Evolutionary conservation across 202 grass and related monocot species (phyloP).

Genomic region (Elaeis oleifera): DNA sequence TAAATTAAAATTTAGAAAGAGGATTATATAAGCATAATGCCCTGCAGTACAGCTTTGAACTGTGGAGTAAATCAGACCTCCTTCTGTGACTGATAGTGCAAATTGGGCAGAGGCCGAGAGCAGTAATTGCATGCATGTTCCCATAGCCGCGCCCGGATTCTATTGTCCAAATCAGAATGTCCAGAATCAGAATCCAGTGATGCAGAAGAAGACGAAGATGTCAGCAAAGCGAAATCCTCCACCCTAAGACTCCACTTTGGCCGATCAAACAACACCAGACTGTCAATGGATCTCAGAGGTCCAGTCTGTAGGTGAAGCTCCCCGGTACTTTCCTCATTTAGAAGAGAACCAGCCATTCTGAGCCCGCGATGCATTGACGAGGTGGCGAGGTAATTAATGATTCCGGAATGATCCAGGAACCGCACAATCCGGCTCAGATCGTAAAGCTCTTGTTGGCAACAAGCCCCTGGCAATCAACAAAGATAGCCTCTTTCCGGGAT

Average conservation of each 20-base stretch:
- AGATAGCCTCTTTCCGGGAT: slow-evolving; percentile 54
- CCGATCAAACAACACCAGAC: slow-evolving; percentile 78
- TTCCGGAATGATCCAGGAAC: slow-evolving; percentile 86
- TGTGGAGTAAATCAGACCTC: slow-evolving; percentile 42
- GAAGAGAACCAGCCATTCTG: slow-evolving; percentile 63
- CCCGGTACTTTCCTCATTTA: slow-evolving; percentile 60
- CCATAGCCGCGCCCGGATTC: slow-evolving; percentile 60
- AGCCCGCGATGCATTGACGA: slow-evolving; percentile 51
- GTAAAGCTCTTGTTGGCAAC: slow-evolving; percentile 61
- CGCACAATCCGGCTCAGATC: slow-evolving; percentile 80
- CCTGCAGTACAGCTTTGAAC: too few relatives aligned
- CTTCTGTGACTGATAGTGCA: slow-evolving; percentile 77
- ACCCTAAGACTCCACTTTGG: slow-evolving; percentile 71
- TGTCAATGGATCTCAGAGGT: slow-evolving; percentile 84
- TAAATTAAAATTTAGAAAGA: not conserved
- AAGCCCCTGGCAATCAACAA: slow-evolving; percentile 66
- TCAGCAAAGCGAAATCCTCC: slow-evolving; percentile 43
- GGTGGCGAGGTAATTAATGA: slow-evolving; percentile 82
- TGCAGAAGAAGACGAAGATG: slow-evolving; percentile 22
- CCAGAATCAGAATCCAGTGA: slow-evolving; percentile 36
- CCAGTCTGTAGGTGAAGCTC: slow-evolving; percentile 66
- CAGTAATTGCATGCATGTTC: slow-evolving; percentile 73
- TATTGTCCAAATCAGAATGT: slow-evolving; percentile 57
- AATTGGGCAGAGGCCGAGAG: slow-evolving; percentile 42
- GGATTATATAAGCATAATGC: too few relatives aligned